phyloP scores from a whole-genome alignment of 2,329 filamentous ascomycete genomes.

The Aspergillus fumigatiaffinis region DNA sequence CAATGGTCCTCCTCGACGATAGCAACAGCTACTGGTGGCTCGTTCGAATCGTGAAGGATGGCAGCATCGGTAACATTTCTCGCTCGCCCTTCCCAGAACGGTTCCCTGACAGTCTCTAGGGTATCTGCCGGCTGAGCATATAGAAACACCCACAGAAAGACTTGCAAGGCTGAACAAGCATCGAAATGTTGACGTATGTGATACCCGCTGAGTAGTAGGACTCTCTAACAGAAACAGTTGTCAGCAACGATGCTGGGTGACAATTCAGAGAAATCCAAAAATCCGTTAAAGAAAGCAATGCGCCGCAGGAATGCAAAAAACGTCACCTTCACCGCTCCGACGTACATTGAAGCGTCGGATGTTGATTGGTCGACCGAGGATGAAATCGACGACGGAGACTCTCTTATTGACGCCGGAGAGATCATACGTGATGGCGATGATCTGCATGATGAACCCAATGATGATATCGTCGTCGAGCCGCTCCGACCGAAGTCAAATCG shows the following conservation, averaged over 20 bases:
- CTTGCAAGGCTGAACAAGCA: constrained; percentile 94
- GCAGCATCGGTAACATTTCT: constrained; percentile 68
- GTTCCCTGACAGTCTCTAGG: constrained; percentile 51
- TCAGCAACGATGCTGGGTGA: constrained; percentile 69
- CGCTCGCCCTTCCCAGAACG: constrained; percentile 43
- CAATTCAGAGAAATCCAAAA: constrained; percentile 74
- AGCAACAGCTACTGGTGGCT: constrained; percentile 99
- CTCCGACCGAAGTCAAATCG: constrained; percentile 41
- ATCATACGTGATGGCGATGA: constrained; percentile 39
- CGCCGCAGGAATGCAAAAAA: constrained; percentile 77
- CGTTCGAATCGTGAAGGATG: constrained; percentile 93
- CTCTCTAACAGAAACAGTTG: constrained; percentile 44
- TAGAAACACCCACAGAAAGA: constrained; percentile 94
- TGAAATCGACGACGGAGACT: constrained; percentile 53
- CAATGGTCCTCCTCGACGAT: constrained; percentile 96
- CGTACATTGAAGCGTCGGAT: constrained; percentile 83
- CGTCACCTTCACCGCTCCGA: constrained; percentile 79
- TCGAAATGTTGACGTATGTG: constrained; percentile 87
- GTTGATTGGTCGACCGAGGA: constrained; percentile 81
- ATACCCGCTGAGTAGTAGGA: background rate
- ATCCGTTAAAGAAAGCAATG: constrained; percentile 78
- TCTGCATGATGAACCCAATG: constrained; percentile 28
- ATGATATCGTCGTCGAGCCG: constrained; percentile 43
- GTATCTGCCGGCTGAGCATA: constrained; percentile 94
- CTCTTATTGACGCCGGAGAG: constrained; percentile 44